These are phyloP conservation scores for Pseudogymnoascus sp. DNA, from an alignment of 2,329 filamentous ascomycete species.

Conservation along the genomic window DNA sequence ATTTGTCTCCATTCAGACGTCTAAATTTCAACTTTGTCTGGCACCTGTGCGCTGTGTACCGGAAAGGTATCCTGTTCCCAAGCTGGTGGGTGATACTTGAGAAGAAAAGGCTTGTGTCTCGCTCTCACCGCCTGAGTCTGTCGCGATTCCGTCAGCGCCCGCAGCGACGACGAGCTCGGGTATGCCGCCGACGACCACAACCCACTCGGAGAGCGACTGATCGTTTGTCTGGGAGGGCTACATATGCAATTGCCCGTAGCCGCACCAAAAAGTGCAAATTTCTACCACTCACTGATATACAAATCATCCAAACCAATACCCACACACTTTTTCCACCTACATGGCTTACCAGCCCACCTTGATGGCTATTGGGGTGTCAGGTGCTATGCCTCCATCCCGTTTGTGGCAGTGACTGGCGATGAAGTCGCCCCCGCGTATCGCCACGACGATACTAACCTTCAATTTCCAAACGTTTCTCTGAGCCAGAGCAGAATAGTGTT, in stretches of 20 bases:
- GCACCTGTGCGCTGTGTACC: not conserved
- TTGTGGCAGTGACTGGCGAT: not conserved
- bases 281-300: not conserved
- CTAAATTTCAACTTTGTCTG: not conserved
- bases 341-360: not conserved
- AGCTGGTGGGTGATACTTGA: not conserved
- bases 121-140: not conserved
- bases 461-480: not conserved
- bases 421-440: not conserved
- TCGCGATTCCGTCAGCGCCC: not conserved
- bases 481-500: not conserved
- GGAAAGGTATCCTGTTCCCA: not conserved
- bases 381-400: not conserved
- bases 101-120: not conserved
- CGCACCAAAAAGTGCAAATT: not conserved
- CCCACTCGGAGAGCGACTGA: not conserved
- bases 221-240: not conserved
- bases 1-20: not conserved
- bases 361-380: not conserved
- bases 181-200: not conserved
- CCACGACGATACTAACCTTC: not conserved
- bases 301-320: not conserved
- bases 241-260: not conserved
- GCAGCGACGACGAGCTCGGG: slow-evolving; percentile 1
- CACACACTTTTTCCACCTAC: not conserved